Evolutionary conservation across 306 rosid genomes (phyloP), one percentile per base, ranked within the genome.

Genomic region (Vigna hirtella): DNA sequence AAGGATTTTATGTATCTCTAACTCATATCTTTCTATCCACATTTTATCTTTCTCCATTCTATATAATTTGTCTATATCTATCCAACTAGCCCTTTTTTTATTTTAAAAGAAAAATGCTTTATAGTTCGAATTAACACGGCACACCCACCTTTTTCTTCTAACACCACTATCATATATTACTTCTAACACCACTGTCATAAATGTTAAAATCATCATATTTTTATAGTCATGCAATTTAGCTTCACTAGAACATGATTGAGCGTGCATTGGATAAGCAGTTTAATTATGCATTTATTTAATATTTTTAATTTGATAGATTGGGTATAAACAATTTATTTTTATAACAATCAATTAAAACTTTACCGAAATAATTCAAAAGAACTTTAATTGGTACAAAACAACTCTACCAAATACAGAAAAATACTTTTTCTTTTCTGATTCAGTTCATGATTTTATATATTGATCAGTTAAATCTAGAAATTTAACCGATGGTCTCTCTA

Each of bases 1-100:
- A 90, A 88, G 94, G 95, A 88, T 86, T 85, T 89, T 72, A 68
- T 68, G 88, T 59, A 82, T 89, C 85, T 83, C 88, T 74, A 68
- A 67, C 90, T 81, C 89, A 74, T 77, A 81, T 86, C 90, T 71
- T 84, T 87, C 82, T 90, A 90, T 92, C 97, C 91, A 61, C 86
- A 91, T 85, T 80, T 86, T 92, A 85, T 92, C 97, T 79, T 49
- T 84, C 15, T 53, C 62, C 48, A 62, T n/a, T 24, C 61, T 9
- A 45, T 9, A 45, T 51, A 34, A 18, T 43, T 58, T 61, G 14
- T 42, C 47, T 42, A 9, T 42, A 42, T 42, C 12, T 47, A 17
- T 50, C 30, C 28, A 30, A 15, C 34, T 36, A 4, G 47, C 7
- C 15, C n/a, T 3, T 5, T 12, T 20, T 50, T 24, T 9, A 49